phyloP scores from a whole-genome alignment of 2,329 filamentous ascomycete genomes.

The Trichoderma sp. region DNA sequence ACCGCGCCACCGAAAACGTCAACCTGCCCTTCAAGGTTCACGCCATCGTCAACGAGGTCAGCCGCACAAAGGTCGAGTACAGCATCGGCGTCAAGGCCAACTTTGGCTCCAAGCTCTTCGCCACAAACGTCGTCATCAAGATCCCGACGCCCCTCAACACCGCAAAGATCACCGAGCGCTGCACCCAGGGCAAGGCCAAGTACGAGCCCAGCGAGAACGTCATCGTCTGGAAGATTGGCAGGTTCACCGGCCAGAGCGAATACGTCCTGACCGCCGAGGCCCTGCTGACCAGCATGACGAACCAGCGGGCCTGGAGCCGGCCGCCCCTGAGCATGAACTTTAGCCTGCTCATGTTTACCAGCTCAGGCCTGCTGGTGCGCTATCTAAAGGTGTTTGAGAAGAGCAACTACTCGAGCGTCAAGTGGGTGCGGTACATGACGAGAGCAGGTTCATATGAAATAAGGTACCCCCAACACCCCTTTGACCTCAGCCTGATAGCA shows the following conservation, averaged over 20 bases:
- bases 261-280: conserved; percentile 94
- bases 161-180: conserved; percentile 87
- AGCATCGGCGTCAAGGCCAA: conserved; percentile 97
- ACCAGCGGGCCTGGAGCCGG: conserved; percentile 94
- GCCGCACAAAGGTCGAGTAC: conserved; percentile 97
- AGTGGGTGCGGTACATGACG: conserved; percentile 99
- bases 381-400: conserved; percentile 99
- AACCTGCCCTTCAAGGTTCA: conserved; percentile 99
- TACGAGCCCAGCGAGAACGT: conserved; percentile 98
- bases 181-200: conserved; percentile 94
- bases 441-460: conserved; percentile 97
- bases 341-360: conserved; percentile 96
- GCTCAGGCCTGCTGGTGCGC: conserved; percentile 84
- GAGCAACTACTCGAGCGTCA: conserved; percentile 97
- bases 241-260: conserved; percentile 98
- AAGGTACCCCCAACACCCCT: conserved; percentile 55
- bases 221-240: conserved; percentile 97
- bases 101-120: conserved; percentile 93
- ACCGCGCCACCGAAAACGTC: conserved; percentile 96
- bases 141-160: conserved; percentile 97
- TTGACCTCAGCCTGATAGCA: not conserved
- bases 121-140: conserved; percentile 91
- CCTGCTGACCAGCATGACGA: conserved; percentile 92
- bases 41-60: conserved; percentile 96
- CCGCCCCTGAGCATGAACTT: conserved; percentile 92